phyloP scores from a whole-genome alignment of 192 early-diverging fungal species.

The Gryganskiella cystojenkinii region DNA sequence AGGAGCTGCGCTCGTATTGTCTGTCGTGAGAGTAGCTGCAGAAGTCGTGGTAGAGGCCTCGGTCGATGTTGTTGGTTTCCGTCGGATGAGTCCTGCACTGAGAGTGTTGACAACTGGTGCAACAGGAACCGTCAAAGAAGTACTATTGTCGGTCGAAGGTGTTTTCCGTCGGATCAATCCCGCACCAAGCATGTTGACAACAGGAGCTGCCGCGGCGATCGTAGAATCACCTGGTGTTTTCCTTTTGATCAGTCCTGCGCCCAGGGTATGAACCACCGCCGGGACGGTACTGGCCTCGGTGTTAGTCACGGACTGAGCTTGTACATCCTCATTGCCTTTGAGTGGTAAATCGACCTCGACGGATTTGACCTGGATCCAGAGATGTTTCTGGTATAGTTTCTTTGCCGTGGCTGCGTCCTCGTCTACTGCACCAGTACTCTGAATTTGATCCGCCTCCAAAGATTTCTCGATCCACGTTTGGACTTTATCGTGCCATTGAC shows the following conservation, averaged over 20 bases:
- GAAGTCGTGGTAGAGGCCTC: neutral
- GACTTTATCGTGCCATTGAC: slow-evolving; percentile 11
- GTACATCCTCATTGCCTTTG: neutral
- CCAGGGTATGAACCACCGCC: slow-evolving; percentile 7
- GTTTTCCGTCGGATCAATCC: slow-evolving; percentile 16
- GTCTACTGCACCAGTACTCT: neutral
- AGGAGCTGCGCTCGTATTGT: neutral
- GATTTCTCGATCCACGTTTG: neutral
- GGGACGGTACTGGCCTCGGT: neutral
- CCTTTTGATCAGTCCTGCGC: slow-evolving; percentile 28
- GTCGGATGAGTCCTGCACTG: slow-evolving; percentile 15
- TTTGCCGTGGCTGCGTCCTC: neutral
- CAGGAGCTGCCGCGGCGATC: neutral
- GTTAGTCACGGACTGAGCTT: neutral
- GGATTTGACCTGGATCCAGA: neutral
- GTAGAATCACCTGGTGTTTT: neutral
- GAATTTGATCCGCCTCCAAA: neutral
- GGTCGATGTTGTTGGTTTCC: slow-evolving; percentile 5
- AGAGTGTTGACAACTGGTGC: slow-evolving; percentile 13
- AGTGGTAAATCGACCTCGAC: no score
- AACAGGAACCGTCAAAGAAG: neutral
- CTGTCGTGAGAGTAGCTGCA: no score
- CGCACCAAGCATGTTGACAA: slow-evolving; percentile 14
- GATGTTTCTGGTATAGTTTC: neutral
- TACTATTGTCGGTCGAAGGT: neutral